Percentiles rank a stretch among this genome's conserved stretches.
These are phyloP conservation scores for Pseudopithomyces maydicus DNA, from an alignment of 2,329 filamentous ascomycete genomes.

Conservation along the genomic window DNA sequence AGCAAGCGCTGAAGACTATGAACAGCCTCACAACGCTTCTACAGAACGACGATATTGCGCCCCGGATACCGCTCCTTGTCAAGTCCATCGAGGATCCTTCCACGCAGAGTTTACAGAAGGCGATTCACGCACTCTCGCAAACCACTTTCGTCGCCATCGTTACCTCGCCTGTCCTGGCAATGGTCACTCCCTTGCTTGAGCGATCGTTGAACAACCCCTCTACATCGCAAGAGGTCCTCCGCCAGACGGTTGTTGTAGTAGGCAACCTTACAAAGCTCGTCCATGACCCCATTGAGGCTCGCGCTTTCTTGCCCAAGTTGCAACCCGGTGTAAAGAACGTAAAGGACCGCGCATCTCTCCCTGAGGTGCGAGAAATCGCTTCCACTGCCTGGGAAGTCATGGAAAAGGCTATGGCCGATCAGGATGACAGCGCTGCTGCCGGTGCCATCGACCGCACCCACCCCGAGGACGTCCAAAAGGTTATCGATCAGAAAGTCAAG, in stretches of 20 bases:
- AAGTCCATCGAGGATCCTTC: conserved; percentile 96
- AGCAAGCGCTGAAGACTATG: conserved; percentile 93
- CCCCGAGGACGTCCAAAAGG: conserved; percentile 72
- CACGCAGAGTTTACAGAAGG: conserved; percentile 85
- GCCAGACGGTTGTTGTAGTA: conserved; percentile 93
- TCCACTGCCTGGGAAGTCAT: conserved; percentile 83
- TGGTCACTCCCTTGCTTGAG: conserved; percentile 93
- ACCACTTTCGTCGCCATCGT: conserved; percentile 98
- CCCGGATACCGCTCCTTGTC: conserved; percentile 87
- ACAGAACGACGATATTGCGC: conserved; percentile 95
- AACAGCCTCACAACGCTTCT: conserved; percentile 84
- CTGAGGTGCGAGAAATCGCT: conserved; percentile 91
- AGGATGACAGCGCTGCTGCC: conserved; percentile 59
- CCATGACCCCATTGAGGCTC: conserved; percentile 91
- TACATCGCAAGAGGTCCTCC: conserved; percentile 90
- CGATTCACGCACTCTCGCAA: conserved; percentile 93
- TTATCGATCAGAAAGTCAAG: conserved; percentile 78
- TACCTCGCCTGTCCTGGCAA: conserved; percentile 90
- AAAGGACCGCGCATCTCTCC: conserved; percentile 83
- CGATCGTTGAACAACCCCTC: conserved; percentile 89
- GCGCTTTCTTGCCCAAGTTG: conserved; percentile 92
- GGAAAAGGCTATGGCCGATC: conserved; percentile 81
- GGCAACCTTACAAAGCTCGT: conserved; percentile 99
- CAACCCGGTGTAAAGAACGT: conserved; percentile 92
- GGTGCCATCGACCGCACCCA: conserved; percentile 67